A percentile compares a stretch with the other conserved stretches of the same genome.
Conservation (phyloP, 768 basidiomycete species). For the Tylopilus rubrobrunneus region DNA sequence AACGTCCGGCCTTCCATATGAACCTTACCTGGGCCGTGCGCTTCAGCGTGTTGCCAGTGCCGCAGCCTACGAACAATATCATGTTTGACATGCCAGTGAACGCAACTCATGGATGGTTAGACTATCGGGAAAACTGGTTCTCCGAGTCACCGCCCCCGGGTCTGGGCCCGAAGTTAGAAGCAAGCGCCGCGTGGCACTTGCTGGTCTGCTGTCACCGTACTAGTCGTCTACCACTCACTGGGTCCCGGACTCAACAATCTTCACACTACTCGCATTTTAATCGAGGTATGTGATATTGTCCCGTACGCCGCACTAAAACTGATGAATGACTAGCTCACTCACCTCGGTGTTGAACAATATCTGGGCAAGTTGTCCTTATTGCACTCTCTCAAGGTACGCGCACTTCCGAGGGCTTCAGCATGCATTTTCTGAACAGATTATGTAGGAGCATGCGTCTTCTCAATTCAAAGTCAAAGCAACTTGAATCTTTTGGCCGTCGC, state of each 20-base stretch:
- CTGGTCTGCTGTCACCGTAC: neutral
- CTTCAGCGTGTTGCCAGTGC: too few species aligned
- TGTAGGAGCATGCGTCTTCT: slow-evolving; percentile 22
- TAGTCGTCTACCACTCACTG: neutral
- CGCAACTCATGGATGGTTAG: too few species aligned
- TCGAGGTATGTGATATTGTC: neutral
- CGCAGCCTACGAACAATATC: too few species aligned
- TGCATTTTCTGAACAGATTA: neutral
- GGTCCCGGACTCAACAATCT: neutral
- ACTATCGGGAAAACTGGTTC: too few species aligned
- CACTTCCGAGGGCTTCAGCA: neutral
- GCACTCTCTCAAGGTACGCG: slow-evolving; percentile 1
- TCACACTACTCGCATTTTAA: neutral
- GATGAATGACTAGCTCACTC: neutral
- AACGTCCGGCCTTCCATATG: too few species aligned
- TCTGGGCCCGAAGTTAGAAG: too few species aligned
- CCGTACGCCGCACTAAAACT: too few species aligned
- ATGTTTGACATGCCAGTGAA: too few species aligned
- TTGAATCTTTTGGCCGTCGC: slow-evolving; percentile 11
- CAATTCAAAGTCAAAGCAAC: slow-evolving; percentile 11
- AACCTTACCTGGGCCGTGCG: too few species aligned
- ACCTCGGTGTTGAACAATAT: neutral
- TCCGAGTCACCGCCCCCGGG: too few species aligned
- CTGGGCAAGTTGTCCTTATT: neutral
- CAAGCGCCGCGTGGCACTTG: neutral